Base-by-base conservation (phyloP, 768 basidiomycete genomes). In the Pulveroboletus sp. region DNA sequence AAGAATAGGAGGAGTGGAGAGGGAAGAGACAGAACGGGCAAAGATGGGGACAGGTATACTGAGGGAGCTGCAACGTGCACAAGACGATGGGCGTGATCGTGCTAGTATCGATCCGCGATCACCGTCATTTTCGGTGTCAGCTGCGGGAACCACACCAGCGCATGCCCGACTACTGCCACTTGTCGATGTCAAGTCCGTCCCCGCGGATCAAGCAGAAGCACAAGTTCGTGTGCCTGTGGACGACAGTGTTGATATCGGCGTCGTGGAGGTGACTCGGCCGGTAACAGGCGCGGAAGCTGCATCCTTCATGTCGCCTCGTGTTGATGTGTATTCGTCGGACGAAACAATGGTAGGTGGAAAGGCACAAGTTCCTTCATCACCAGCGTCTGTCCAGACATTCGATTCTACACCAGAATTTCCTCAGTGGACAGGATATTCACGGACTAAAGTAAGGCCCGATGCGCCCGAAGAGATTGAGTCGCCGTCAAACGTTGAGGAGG, bases 401-500 rank as follows among this genome's bases (percentile, higher is more conserved):
- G 45, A 51, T 38, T 53, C 55, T 41, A 47, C 55, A 45, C 45
- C 42, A 18, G 54, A 40, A 43, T 37, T 32, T 35, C 31, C 27
- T n/a, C 39, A 5, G 14, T 28, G 30, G 32, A 31, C 28, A 46
- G 43, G 38, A 38, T 13, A 39, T 26, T 15, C 49, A 36, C 45
- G 46, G 40, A 24, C 46, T 32, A 47, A 50, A 15, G 21, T 41
- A 28, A 37, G 38, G 40, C 45, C 33, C 18, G 50, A 51, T 39
- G 42, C 41, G 26, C 43, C 37, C 18, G 56, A 54, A 39, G 45
- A 44, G 32, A 14, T 21, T 18, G 52, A 52, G 47, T 63, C 64
- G 35, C 55, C 62, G 47, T 54, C 50, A 28, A 73, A 79, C 28
- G 56, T 88, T 15, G 67, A 81, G 52, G 76, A 72, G 33, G 70